These are phyloP conservation scores for Talaromyces sp. DNA, from an alignment of 2,329 filamentous ascomycete genomes.

Conservation along the genomic window DNA sequence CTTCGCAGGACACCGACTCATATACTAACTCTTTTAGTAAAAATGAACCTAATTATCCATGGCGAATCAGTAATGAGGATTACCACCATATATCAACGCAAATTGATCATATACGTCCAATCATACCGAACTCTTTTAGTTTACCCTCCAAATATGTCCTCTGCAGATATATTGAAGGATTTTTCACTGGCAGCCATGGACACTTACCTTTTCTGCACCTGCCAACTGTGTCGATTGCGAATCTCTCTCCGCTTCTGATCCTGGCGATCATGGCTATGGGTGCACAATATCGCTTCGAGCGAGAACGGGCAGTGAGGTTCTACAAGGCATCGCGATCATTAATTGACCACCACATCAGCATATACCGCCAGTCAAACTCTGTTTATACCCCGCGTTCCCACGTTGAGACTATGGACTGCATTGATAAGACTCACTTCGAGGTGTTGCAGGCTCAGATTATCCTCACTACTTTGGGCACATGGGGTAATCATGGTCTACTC, in stretches of 20 bases:
- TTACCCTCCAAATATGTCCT: slow-evolving; percentile 13
- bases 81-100: background rate
- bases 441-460: slow-evolving; percentile 14
- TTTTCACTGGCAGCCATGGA: slow-evolving; percentile 13
- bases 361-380: slow-evolving; percentile 3
- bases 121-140: slow-evolving; percentile 10
- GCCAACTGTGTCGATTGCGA: slow-evolving; percentile 6
- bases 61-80: slow-evolving; percentile 15
- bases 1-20: slow-evolving; percentile 4
- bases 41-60: slow-evolving; percentile 11
- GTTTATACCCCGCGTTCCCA: slow-evolving; percentile 8
- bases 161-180: slow-evolving; percentile 14
- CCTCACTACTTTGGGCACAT: slow-evolving; percentile 13
- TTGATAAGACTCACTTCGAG: slow-evolving; percentile 12
- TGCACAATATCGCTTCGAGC: slow-evolving; percentile 15
- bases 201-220: slow-evolving; percentile 13
- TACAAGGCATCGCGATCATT: slow-evolving; percentile 14
- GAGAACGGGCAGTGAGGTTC: slow-evolving; percentile 14
- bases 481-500: slow-evolving; percentile 13
- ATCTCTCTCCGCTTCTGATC: slow-evolving; percentile 11
- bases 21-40: slow-evolving; percentile 6
- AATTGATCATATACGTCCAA: slow-evolving; percentile 8
- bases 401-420: slow-evolving; percentile 10
- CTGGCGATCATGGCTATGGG: slow-evolving; percentile 11
- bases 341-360: slow-evolving; percentile 9